Base-by-base conservation (phyloP, 768 basidiomycete species). In the Tulasnella sp. region DNA sequence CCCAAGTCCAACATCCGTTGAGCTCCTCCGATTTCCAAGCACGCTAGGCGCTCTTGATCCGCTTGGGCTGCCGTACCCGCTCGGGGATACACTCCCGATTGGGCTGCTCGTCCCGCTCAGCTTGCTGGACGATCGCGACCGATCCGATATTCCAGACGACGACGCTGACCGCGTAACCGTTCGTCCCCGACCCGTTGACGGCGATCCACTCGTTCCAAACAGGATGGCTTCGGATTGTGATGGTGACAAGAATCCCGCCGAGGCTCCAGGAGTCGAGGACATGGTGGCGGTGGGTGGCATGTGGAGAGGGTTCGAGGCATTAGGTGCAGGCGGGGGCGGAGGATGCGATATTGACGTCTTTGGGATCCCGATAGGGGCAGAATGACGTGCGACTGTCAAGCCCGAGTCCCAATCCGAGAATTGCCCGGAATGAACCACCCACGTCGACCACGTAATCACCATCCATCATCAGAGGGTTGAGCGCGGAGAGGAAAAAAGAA, bases 261-360 rank as follows among this genome's bases (percentile, higher is more conserved):
- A 4, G 49, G 14, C 14, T 36, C 37, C 19, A 14, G 52, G 39
- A 23, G 52, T 29, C 17, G 52, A 27, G 21, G 52, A 54, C 52
- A 54, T 54, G 52, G 52, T 54, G 8, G 52, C 52, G 29, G 52
- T 54, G 21, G 52, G 52, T 2, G 52, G 52, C 52, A 54, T 54
- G 39, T 54, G 52, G 19, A 54, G 29, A 17, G 17, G 27, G n/a
- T 25, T 43, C 41, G 41, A 25, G 17, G 41, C 41, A 43, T 43
- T 9, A 17, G 6, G 7, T n/a, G 52, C 25, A n/a, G 52, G 39
- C 27, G 32, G 32, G 17, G 4, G 36, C 17, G 52, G 37, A 29
- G 52, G 34, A 29, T 54, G 52, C 21, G 52, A 27, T 29, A 54
- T 40, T 40, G 52, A 54, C 37, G 52, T 40, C 52, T 39, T 54